Evolutionary conservation across 257 asterid species (phyloP).

Genomic region (Parsonsia alboflavescens): DNA sequence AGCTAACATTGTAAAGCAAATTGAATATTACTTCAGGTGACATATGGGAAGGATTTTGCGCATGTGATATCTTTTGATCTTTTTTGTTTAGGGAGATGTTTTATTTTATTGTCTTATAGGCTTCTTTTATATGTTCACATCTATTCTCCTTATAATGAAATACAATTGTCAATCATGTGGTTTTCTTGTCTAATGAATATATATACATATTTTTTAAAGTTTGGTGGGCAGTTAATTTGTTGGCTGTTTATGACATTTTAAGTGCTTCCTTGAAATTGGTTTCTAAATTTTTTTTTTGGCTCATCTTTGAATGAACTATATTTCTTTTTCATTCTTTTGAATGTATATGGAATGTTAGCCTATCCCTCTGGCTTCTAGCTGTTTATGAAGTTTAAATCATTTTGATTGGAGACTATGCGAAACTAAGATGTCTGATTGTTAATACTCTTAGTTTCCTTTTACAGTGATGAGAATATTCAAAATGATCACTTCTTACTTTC

Average conservation of each 20-base stretch:
- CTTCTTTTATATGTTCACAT: neutral
- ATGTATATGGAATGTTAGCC: neutral
- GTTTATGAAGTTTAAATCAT: neutral
- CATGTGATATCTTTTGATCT: neutral
- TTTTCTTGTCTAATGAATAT: too few relatives aligned
- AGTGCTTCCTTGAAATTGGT: neutral
- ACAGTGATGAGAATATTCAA: constrained; percentile 81
- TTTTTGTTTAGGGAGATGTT: neutral
- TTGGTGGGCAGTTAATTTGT: neutral
- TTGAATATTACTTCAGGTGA: constrained; percentile 97
- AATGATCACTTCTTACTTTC: constrained; percentile 62
- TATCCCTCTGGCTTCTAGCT: neutral
- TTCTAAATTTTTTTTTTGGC: neutral
- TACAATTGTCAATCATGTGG: neutral
- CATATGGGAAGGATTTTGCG: constrained; percentile 1
- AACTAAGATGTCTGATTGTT: constrained; percentile 12
- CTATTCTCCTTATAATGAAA: neutral
- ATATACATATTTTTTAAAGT: neutral
- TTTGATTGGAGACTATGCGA: neutral
- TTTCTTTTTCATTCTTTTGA: neutral
- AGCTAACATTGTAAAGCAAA: constrained; percentile 60
- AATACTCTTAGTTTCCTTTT: constrained; percentile 23
- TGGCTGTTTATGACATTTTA: neutral
- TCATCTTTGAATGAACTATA: neutral
- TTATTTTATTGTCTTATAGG: neutral